Evolutionary conservation across 805 yeast genomes (phyloP), one percentile per base, ranked within the genome.

Genomic region (Starmera amethionina): DNA sequence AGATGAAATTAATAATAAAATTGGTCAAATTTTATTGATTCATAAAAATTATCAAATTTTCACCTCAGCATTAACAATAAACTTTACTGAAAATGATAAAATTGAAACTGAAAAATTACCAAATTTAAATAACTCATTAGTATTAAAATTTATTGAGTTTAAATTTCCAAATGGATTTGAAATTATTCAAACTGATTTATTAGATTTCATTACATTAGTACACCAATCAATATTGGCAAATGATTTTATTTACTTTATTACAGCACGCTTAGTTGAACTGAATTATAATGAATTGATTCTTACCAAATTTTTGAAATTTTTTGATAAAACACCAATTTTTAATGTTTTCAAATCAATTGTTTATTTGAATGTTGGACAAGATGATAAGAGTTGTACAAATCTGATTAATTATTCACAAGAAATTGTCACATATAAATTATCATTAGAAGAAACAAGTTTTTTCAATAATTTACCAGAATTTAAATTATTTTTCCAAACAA

Each of bases 311-410:
- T 6, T 45, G n/a, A 38, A 41, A 28, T 50, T 41, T 36, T 47
- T 45, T 30, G 45, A 42, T 19, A 40, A 43, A 15, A 39, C 43
- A 9, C 46, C 59, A 9, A 40, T 52, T 13, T 45, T 44, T 32
- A 40, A 47, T 11, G 34, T 57, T 1, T 42, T 55, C 25, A 50
- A 44, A 46, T 46, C 57, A 19, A 25, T 52, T 40, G 35, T 45
- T 13, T 44, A 50, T 43, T 46, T 54, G 49, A 43, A 57, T 39
- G 45, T 42, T 10, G 52, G 52, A 8, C 46, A 58, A 30, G 45
- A 60, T 6, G 46, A 42, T 4, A 51, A 53, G 25, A 55, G 73
- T 2, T 55, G 52, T 22, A 49, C 54, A 8, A 44, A 62, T 13
- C 59, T 72, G 15, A 42, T 48, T 8, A 37, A 48, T 1, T 46